Evolutionary conservation across 2,329 filamentous ascomycete genomes (phyloP).

Genomic region (Ophiostoma sp.): DNA sequence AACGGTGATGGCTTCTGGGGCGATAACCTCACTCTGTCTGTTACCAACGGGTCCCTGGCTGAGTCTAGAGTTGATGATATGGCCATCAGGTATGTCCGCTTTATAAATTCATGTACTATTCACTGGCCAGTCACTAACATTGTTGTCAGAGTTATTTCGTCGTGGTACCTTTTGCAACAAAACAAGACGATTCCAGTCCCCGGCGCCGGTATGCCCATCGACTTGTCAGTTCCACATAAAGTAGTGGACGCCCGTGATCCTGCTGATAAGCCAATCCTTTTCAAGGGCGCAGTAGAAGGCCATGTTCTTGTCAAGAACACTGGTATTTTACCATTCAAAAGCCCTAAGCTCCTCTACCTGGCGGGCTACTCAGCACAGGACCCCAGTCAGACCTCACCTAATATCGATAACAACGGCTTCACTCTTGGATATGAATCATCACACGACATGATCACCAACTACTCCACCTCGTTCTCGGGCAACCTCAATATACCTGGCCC

Average conservation of each 20-base stretch:
- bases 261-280: slow-evolving; percentile 37
- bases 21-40: slow-evolving; percentile 51
- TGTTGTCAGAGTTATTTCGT: slow-evolving; percentile 38
- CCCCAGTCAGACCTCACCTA: slow-evolving; percentile 29
- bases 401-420: slow-evolving; percentile 36
- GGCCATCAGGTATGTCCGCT: slow-evolving; percentile 24
- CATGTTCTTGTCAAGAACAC: slow-evolving; percentile 60
- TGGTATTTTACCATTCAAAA: slow-evolving; percentile 49
- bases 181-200: slow-evolving; percentile 43
- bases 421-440: slow-evolving; percentile 38
- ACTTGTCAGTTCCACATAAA: slow-evolving; percentile 45
- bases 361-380: slow-evolving; percentile 55
- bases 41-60: slow-evolving; percentile 55
- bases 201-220: slow-evolving; percentile 47
- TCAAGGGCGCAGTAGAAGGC: slow-evolving; percentile 55
- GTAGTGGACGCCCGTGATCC: slow-evolving; percentile 52
- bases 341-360: slow-evolving; percentile 49
- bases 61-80: slow-evolving; percentile 43
- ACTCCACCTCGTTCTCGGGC: background rate
- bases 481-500: slow-evolving; percentile 5
- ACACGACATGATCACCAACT: slow-evolving; percentile 11
- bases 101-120: background rate
- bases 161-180: slow-evolving; percentile 53
- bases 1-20: slow-evolving; percentile 38
- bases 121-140: background rate